Evolutionary conservation across 768 basidiomycete genomes (phyloP), one percentile per base, ranked within the genome.

Genomic region (Mycena epipterygia): DNA sequence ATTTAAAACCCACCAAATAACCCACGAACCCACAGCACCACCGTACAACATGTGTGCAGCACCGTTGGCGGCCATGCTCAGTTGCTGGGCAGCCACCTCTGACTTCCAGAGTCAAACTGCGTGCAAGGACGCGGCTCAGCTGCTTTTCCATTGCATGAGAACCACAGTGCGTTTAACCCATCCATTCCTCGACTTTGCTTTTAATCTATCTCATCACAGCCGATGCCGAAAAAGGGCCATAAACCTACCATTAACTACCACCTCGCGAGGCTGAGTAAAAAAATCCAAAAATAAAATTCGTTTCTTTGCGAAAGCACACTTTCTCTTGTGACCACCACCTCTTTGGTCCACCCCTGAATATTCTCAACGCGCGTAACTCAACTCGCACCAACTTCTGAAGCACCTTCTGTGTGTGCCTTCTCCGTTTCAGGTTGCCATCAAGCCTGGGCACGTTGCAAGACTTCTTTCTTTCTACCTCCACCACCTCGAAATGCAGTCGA

Each of bases 201-300:
- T 68, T 42, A n/a, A 58, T 64, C 29, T 30, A 17, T 69, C 49
- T 21, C 29, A 23, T n/a, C 37, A 16, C 76, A 96, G 94, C 91
- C 92, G 14, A 84, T 90, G 77, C 85, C 87, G 56, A 89, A 89
- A 70, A 94, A 91, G 78, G 80, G 81, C 49, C 93, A 91, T 59
- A 87, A 86, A 77, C 89, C 95, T 37, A 90, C 93, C 37, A 95
- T 97, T 84, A 96, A 97, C 81, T 96, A 95, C 79, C 94, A 96
- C 80, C 89, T 96, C 73, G 91, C 93, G 75, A 89, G 94, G 79
- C 85, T 95, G 71, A 87, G 89, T 70, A 94, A 93, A 78, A 89
- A 86, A 70, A 87, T 90, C 74, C 93, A 93, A n/a, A n/a, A n/a
- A 86, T 93, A 88, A 84, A 84, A 65, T 46, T 53, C 46, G 42